phyloP scores from a whole-genome alignment of 768 basidiomycete species.

The Boletus subparvulus region DNA sequence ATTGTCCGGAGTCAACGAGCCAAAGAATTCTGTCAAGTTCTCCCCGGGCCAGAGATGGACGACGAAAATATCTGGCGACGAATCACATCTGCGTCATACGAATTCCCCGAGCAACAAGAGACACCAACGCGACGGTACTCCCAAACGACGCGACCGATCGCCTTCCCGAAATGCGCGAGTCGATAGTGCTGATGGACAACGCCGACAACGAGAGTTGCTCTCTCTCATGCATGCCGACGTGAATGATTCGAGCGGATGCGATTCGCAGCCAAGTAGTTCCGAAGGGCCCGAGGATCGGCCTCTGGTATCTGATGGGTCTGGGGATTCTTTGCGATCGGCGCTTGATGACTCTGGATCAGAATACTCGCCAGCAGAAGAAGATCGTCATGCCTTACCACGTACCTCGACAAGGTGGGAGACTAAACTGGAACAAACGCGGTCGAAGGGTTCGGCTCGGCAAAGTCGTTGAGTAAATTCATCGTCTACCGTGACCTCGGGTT shows the following conservation, averaged over 20 bases:
- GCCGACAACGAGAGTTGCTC: constrained; percentile 22
- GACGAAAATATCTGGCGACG: constrained; percentile 6
- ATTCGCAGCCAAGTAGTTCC: constrained; percentile 19
- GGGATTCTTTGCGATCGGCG: constrained; percentile 20
- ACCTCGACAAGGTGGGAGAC: constrained; percentile 2
- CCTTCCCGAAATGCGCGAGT: constrained; percentile 1
- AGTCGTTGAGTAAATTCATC: constrained; percentile 14
- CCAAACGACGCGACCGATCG: constrained; percentile 15
- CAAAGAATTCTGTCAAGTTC: constrained; percentile 9
- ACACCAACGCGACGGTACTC: constrained; percentile 5
- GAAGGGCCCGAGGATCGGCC: constrained; percentile 13
- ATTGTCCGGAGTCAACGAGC: constrained; percentile 14
- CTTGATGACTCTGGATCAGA: constrained; percentile 32
- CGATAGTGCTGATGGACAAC: constrained; percentile 11
- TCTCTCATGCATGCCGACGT: background rate
- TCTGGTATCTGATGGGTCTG: constrained; percentile 18
- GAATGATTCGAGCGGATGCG: constrained; percentile 17
- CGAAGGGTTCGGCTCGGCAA: background rate
- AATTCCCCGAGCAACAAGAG: constrained; percentile 9
- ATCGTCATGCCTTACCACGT: background rate
- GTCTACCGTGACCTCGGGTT: background rate
- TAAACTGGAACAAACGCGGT: constrained; percentile 10
- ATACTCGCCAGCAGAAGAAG: constrained; percentile 30
- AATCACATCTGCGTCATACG: constrained; percentile 1
- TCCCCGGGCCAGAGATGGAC: constrained; percentile 18